Conservation (phyloP, 139 green algal species). For the Asterochloris sp. region DNA sequence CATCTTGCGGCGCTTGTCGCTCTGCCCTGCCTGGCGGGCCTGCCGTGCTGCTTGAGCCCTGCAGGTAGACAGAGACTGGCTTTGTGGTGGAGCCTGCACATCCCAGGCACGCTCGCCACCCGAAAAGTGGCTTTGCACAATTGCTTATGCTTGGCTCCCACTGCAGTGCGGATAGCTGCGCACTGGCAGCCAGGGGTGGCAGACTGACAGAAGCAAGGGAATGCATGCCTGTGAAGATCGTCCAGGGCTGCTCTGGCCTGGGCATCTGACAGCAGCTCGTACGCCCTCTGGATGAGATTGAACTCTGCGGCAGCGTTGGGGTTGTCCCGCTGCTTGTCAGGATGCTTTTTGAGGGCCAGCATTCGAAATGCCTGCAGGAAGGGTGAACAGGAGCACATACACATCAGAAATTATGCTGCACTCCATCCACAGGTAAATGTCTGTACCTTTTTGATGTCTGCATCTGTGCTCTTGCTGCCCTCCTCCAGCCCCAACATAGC, state of each 20-base stretch:
- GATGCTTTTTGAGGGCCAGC: conserved; percentile 73
- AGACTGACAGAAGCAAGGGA: not conserved
- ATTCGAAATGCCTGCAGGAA: conserved; percentile 43
- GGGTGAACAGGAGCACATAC: not conserved
- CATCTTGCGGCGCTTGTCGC: conserved; percentile 78
- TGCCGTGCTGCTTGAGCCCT: conserved; percentile 48
- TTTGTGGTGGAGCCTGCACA: not conserved
- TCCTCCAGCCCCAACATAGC: conserved; percentile 52
- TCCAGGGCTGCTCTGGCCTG: conserved; percentile 67
- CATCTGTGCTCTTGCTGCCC: conserved; percentile 40
- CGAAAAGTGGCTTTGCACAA: too few species aligned
- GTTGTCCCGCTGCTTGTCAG: conserved; percentile 74
- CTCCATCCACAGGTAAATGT: not conserved
- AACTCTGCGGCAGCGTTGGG: conserved; percentile 75
- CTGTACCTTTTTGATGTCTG: conserved; percentile 62
- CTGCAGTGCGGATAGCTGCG: too few species aligned
- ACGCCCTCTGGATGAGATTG: conserved; percentile 74
- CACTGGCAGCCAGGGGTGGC: not conserved
- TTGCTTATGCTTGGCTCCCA: too few species aligned
- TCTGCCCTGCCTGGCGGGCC: conserved; percentile 33
- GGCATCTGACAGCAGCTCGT: conserved; percentile 72
- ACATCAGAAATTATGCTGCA: not conserved
- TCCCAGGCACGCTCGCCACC: not conserved
- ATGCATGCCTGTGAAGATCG: conserved; percentile 47
- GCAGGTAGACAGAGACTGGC: not conserved